Evolutionary conservation across 2,329 filamentous ascomycete genomes (phyloP).

Genomic region (Sclerotinia subarctica): DNA sequence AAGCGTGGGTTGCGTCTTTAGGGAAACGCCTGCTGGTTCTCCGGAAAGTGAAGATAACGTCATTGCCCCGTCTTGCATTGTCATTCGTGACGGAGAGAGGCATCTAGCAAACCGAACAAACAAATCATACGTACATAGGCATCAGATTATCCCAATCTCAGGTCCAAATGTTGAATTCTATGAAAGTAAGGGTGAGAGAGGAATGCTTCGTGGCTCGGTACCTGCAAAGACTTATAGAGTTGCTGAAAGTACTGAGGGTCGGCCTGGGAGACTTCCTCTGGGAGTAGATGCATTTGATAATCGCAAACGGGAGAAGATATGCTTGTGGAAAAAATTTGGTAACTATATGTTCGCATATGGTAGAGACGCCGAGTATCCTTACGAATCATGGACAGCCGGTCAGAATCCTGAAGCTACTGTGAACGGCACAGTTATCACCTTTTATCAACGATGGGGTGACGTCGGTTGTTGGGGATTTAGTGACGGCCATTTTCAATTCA

Average conservation of each 20-base stretch:
- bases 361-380: constrained; percentile 59
- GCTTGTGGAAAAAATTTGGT: constrained; percentile 70
- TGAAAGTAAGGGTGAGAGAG: constrained; percentile 64
- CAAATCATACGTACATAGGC: constrained; percentile 52
- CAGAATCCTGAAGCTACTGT: constrained; percentile 3
- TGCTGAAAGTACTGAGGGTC: constrained; percentile 53
- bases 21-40: constrained; percentile 48
- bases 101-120: constrained; percentile 64
- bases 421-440: constrained; percentile 61
- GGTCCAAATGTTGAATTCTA: constrained; percentile 65
- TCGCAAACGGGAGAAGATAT: constrained; percentile 62
- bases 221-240: constrained; percentile 61
- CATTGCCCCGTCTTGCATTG: constrained; percentile 67
- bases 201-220: constrained; percentile 61
- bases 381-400: constrained; percentile 45
- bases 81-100: constrained; percentile 67
- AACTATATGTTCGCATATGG: constrained; percentile 74
- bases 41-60: constrained; percentile 49
- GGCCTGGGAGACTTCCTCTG: constrained; percentile 57
- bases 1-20: constrained; percentile 68
- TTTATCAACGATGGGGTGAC: constrained; percentile 78
- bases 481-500: constrained; percentile 79
- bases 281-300: constrained; percentile 65
- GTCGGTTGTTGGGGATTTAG: constrained; percentile 80
- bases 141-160: constrained; percentile 62